Percentiles rank a stretch among this genome's conserved stretches.
These are phyloP conservation scores for Pichia manshurica DNA, from an alignment of 805 yeast genomes.

Conservation along the genomic window DNA sequence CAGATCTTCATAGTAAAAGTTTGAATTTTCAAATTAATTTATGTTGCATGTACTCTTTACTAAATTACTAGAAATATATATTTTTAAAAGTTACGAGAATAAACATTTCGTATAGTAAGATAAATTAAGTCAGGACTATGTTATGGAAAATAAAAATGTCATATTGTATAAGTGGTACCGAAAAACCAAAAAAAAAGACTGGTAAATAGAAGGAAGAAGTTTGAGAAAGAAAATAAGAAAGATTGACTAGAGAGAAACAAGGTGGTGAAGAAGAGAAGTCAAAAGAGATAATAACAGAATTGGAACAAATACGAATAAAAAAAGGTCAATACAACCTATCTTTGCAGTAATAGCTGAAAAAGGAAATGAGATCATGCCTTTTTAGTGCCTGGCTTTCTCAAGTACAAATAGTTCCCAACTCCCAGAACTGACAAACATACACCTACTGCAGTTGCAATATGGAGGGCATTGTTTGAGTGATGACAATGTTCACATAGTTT, in stretches of 20 bases:
- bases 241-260: no score
- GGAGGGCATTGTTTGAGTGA: slow-evolving; percentile 1
- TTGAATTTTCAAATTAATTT: no score
- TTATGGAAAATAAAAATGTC: no score
- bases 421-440: slow-evolving; percentile 10
- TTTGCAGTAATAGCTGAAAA: no score
- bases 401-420: slow-evolving; percentile 14
- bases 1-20: not conserved
- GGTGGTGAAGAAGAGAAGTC: no score
- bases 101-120: no score
- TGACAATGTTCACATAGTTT: slow-evolving; percentile 8
- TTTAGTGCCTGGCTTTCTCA: slow-evolving; percentile 8
- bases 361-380: not conserved
- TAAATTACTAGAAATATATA: not conserved
- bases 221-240: no score
- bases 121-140: no score
- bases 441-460: slow-evolving; percentile 8
- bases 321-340: no score
- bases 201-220: not conserved
- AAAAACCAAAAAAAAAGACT: not conserved
- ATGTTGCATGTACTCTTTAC: not conserved
- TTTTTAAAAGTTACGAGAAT: not conserved
- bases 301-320: no score
- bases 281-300: no score
- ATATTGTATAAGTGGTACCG: no score